Conservation (phyloP, 371 early-diverging fungal species). For the Zychaea mexicana region DNA sequence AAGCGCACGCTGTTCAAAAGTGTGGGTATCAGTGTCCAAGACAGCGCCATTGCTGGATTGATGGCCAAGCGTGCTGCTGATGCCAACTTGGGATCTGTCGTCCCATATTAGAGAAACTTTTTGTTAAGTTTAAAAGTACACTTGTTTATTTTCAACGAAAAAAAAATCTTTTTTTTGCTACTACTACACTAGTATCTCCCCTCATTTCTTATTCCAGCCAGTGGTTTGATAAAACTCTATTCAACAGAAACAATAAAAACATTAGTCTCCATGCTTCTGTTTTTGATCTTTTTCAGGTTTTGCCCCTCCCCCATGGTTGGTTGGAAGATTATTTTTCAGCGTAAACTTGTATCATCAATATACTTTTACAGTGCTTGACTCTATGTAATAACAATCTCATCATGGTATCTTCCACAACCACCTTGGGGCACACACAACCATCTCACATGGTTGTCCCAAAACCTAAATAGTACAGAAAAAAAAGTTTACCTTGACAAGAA, state of each 20-base stretch:
- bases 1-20: slow-evolving; percentile 59
- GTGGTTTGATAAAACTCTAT: too few relatives aligned
- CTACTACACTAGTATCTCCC: neutral
- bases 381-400: slow-evolving; percentile 12
- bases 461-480: neutral
- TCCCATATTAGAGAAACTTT: slow-evolving; percentile 30
- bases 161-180: slow-evolving; percentile 44
- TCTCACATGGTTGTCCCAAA: neutral
- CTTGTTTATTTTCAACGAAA: slow-evolving; percentile 46
- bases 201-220: neutral
- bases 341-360: slow-evolving; percentile 1
- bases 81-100: slow-evolving; percentile 37
- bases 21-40: slow-evolving; percentile 67
- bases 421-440: too few relatives aligned
- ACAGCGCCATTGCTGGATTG: slow-evolving; percentile 58
- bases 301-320: neutral
- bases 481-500: neutral
- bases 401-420: neutral
- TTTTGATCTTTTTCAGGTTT: neutral
- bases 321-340: neutral
- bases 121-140: slow-evolving; percentile 13
- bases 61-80: slow-evolving; percentile 51
- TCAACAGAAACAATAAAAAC: neutral
- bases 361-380: slow-evolving; percentile 10
- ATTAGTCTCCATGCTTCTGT: neutral